phyloP scores from a whole-genome alignment of 2,329 filamentous ascomycete species.

The Didymellaceae sp. region DNA sequence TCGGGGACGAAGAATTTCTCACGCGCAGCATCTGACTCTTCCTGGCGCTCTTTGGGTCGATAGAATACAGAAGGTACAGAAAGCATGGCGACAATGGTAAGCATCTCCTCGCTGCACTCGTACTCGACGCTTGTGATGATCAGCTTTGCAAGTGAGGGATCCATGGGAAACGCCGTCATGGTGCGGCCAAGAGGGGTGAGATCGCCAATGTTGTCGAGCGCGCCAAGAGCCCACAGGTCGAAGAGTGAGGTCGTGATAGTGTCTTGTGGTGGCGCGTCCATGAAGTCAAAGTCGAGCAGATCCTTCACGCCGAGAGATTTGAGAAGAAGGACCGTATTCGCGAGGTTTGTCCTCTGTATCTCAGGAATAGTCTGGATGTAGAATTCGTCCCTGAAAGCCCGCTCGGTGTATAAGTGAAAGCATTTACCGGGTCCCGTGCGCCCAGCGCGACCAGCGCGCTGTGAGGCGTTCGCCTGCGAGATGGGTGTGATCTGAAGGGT shows the following conservation, averaged over 20 bases:
- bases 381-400: slow-evolving; percentile 93
- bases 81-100: slow-evolving; percentile 97
- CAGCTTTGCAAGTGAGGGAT: slow-evolving; percentile 91
- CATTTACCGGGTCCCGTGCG: slow-evolving; percentile 95
- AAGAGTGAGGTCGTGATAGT: slow-evolving; percentile 97
- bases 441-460: slow-evolving; percentile 91
- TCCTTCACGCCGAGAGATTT: slow-evolving; percentile 96
- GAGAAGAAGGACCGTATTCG: slow-evolving; percentile 90
- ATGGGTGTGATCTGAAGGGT: slow-evolving; percentile 97
- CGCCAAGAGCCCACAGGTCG: slow-evolving; percentile 94
- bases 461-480: slow-evolving; percentile 93
- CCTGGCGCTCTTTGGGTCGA: slow-evolving; percentile 92
- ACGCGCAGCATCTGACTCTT: slow-evolving; percentile 92
- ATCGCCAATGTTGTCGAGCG: slow-evolving; percentile 91
- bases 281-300: slow-evolving; percentile 95
- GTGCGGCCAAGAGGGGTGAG: slow-evolving; percentile 84
- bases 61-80: slow-evolving; percentile 97
- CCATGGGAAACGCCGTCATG: slow-evolving; percentile 99
- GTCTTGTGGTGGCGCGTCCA: slow-evolving; percentile 98
- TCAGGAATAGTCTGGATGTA: slow-evolving; percentile 98
- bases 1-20: slow-evolving; percentile 99
- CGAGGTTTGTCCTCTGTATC: slow-evolving; percentile 94
- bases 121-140: slow-evolving; percentile 91
- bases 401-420: slow-evolving; percentile 91
- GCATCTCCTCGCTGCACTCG: slow-evolving; percentile 94